Conservation (phyloP, 2,329 filamentous ascomycete genomes). For the Nakataea oryzae region DNA sequence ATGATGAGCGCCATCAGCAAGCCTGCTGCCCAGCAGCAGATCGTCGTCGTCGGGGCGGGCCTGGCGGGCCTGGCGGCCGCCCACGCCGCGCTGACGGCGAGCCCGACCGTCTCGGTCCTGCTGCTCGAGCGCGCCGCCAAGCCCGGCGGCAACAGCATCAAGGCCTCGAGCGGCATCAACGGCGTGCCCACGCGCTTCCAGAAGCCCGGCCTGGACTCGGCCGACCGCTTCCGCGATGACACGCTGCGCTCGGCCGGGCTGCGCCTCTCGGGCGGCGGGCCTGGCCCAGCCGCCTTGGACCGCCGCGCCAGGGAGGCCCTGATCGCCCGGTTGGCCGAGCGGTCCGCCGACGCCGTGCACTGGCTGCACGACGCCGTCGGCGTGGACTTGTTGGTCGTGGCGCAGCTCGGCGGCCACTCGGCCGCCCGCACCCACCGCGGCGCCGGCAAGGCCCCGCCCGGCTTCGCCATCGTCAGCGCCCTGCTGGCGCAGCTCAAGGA, state of each 20-base stretch:
- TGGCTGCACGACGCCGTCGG: conserved; percentile 48
- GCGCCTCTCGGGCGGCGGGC: conserved; percentile 18
- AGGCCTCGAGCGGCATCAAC: conserved; percentile 5
- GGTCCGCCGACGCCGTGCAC: conserved; percentile 36
- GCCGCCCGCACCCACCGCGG: conserved; percentile 47
- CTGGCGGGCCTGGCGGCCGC: background rate
- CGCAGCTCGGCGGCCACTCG: conserved; percentile 49
- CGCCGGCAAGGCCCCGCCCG: conserved; percentile 42
- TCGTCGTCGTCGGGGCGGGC: conserved; percentile 2
- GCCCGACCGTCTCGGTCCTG: background rate
- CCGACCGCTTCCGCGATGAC: conserved; percentile 40
- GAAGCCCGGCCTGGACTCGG: conserved; percentile 16
- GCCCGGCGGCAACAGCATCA: conserved; percentile 5
- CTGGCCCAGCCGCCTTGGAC: conserved; percentile 10
- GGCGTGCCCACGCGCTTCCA: conserved; percentile 46
- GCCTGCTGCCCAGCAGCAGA: background rate
- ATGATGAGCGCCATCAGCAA: conserved; percentile 1
- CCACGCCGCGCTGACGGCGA: conserved; percentile 1
- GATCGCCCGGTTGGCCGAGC: conserved; percentile 34
- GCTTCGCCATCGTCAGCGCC: conserved; percentile 44
- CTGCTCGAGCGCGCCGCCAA: conserved; percentile 2
- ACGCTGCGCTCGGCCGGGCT: conserved; percentile 45
- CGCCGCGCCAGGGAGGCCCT: conserved; percentile 27
- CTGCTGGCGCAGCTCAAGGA: conserved; percentile 40
- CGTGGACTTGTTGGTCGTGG: conserved; percentile 47